phyloP scores from a whole-genome alignment of 2,329 filamentous ascomycete genomes.

The Tricladium varicosporioides region DNA sequence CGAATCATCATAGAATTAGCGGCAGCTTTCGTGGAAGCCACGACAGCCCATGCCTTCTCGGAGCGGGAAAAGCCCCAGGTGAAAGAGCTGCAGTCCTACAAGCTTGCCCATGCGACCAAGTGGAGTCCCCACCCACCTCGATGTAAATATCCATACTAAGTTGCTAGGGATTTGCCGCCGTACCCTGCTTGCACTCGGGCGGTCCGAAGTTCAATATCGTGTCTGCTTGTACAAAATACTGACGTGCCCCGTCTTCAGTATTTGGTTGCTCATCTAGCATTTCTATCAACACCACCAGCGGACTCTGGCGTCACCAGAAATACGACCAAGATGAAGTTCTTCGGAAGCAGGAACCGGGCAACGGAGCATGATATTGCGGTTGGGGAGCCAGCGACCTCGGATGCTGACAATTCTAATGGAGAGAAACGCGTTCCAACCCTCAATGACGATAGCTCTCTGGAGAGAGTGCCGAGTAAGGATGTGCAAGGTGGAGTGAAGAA shows the following conservation, averaged over 20 bases:
- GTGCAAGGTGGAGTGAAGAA: constrained; percentile 4
- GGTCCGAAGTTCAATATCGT: neutral
- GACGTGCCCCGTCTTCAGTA: neutral
- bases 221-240: neutral
- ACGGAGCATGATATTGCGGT: neutral
- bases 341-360: neutral
- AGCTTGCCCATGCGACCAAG: neutral
- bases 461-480: neutral
- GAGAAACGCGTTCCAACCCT: neutral
- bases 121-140: neutral
- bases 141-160: neutral
- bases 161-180: neutral
- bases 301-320: neutral
- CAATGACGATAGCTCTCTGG: neutral
- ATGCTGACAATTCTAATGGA: neutral
- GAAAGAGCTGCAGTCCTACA: neutral
- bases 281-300: neutral
- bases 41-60: neutral
- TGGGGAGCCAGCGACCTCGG: neutral
- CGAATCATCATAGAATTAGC: neutral
- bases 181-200: neutral
- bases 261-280: too few species aligned
- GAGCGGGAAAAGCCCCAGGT: neutral
- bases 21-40: too few species aligned
- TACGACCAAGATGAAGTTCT: constrained; percentile 2